Evolutionary conservation across 495 filamentous ascomycete species (phyloP).

Genomic region (Talaromyces borbonicus): DNA sequence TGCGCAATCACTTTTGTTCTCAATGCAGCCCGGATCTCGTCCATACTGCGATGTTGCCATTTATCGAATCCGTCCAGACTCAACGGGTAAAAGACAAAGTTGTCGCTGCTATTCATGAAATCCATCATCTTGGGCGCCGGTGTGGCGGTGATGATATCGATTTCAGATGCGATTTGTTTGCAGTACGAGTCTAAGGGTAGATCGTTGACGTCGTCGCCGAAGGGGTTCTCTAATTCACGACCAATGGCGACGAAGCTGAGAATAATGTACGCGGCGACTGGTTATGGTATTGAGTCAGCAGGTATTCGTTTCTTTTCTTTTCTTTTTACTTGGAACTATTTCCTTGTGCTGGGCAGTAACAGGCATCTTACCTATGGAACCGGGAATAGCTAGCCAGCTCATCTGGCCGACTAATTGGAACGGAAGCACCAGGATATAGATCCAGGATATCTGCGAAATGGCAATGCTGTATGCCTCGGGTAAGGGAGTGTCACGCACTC

Average conservation of each 20-base stretch:
- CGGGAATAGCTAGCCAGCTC: constrained; percentile 74
- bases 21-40: constrained; percentile 48
- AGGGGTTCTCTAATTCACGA: constrained; percentile 82
- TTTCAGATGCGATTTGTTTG: constrained; percentile 56
- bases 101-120: constrained; percentile 47
- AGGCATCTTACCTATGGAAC: constrained; percentile 48
- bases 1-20: constrained; percentile 30
- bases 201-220: constrained; percentile 82
- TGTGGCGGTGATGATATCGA: constrained; percentile 59
- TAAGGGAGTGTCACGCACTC: constrained; percentile 75
- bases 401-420: constrained; percentile 65
- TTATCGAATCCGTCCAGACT: constrained; percentile 44
- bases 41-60: constrained; percentile 52
- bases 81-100: constrained; percentile 60
- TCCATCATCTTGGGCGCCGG: constrained; percentile 46
- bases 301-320: too few relatives aligned
- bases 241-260: constrained; percentile 81
- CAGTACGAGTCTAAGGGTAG: constrained; percentile 72
- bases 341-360: too few relatives aligned
- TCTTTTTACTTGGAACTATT: too few relatives aligned
- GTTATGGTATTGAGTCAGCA: not conserved
- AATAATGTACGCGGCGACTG: constrained; percentile 78
- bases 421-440: constrained; percentile 73
- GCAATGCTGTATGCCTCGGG: constrained; percentile 79
- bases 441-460: constrained; percentile 79